Evolutionary conservation across 176 grass and related monocot genomes (phyloP).

Genomic region (Avena eriantha): DNA sequence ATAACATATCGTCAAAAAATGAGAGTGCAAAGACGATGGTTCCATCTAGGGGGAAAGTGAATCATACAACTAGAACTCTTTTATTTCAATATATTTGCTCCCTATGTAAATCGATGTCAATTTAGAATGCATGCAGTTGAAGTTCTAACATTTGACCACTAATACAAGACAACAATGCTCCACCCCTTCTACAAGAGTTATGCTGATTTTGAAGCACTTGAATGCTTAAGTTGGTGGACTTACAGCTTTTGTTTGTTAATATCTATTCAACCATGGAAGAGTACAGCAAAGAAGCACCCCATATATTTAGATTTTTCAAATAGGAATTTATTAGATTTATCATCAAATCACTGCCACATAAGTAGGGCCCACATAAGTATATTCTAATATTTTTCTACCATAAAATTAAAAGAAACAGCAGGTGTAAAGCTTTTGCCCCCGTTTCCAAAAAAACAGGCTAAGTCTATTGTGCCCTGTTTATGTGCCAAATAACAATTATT

Average conservation of each 20-base stretch:
- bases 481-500: neutral
- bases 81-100: neutral
- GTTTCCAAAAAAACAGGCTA: neutral
- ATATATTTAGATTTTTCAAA: neutral
- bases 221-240: neutral
- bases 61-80: neutral
- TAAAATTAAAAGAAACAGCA: neutral
- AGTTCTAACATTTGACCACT: neutral
- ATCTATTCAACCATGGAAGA: neutral
- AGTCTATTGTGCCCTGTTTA: neutral
- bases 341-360: neutral
- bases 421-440: too few relatives aligned
- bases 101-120: neutral
- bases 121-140: neutral
- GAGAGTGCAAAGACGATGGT: neutral
- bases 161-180: neutral
- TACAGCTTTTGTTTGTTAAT: neutral
- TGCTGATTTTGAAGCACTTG: neutral
- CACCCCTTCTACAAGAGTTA: neutral
- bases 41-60: constrained; percentile 1
- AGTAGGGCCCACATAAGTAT: neutral
- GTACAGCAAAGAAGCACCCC: neutral
- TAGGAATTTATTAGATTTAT: neutral
- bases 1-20: constrained; percentile 25
- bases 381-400: neutral